Evolutionary conservation across 495 filamentous ascomycete genomes (phyloP).

Genomic region (Annulohypoxylon nitens): DNA sequence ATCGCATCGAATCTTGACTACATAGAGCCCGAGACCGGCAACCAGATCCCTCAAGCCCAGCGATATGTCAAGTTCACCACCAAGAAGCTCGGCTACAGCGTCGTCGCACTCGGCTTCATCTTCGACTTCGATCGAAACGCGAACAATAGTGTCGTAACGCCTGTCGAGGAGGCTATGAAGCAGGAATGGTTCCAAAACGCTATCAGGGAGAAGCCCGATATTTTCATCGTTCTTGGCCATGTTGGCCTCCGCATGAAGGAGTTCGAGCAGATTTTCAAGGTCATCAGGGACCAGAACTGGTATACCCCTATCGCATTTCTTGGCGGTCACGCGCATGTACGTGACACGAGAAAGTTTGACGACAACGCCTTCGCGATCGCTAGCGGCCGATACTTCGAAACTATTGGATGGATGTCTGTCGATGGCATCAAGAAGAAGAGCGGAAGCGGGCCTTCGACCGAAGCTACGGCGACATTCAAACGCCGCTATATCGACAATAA

Average conservation of each 20-base stretch:
- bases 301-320: conserved; percentile 93
- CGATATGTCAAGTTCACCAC: conserved; percentile 90
- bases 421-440: conserved; percentile 69
- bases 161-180: conserved; percentile 81
- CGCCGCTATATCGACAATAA: conserved; percentile 97
- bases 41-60: conserved; percentile 80
- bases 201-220: conserved; percentile 85
- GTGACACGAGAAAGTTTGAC: conserved; percentile 87
- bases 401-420: conserved; percentile 95
- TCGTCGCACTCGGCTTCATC: conserved; percentile 91
- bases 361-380: conserved; percentile 83
- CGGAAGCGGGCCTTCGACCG: conserved; percentile 31
- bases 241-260: conserved; percentile 84
- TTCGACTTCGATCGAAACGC: conserved; percentile 92
- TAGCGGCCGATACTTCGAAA: conserved; percentile 97
- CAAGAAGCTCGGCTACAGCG: conserved; percentile 83
- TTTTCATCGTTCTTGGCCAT: conserved; percentile 91
- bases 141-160: conserved; percentile 88
- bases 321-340: conserved; percentile 90
- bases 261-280: conserved; percentile 79
- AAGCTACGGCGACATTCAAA: conserved; percentile 68
- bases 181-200: conserved; percentile 91
- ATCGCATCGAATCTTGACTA: conserved; percentile 95
- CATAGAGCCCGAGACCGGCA: conserved; percentile 74
- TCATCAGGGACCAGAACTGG: conserved; percentile 81